These are phyloP conservation scores for Candida mesenterica DNA, from an alignment of 1,139 yeast genomes.

Conservation along the genomic window DNA sequence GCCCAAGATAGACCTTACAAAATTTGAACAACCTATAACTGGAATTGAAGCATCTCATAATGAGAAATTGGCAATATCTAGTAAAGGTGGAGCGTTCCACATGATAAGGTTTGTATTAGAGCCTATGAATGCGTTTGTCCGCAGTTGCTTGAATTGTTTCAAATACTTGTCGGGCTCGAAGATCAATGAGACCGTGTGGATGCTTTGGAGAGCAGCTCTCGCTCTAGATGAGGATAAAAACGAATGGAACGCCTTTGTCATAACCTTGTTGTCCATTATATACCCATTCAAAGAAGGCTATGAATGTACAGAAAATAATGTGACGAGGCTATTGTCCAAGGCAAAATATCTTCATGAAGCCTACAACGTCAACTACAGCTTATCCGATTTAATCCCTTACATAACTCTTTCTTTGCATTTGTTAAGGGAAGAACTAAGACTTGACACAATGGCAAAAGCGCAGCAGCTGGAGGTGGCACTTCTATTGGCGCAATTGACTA, in stretches of 20 bases:
- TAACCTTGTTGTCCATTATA: conserved; percentile 48
- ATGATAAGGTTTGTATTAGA: conserved; percentile 38
- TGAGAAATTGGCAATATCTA: conserved; percentile 26
- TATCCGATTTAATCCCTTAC: conserved; percentile 55
- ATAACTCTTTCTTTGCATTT: conserved; percentile 72
- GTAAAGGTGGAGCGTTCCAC: conserved; percentile 24
- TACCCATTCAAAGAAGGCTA: conserved; percentile 38
- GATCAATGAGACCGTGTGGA: conserved; percentile 56
- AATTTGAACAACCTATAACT: conserved; percentile 17
- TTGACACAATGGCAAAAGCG: conserved; percentile 48
- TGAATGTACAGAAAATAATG: conserved; percentile 24
- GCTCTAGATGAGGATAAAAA: conserved; percentile 38
- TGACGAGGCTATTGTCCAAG: conserved; percentile 39
- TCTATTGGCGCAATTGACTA: conserved; percentile 59
- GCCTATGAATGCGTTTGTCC: conserved; percentile 48
- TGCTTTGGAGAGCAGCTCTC: conserved; percentile 63
- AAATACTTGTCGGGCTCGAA: conserved; percentile 57
- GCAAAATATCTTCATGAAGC: conserved; percentile 33
- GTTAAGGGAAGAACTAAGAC: conserved; percentile 68
- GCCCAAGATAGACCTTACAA: conserved; percentile 30
- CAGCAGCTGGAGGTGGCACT: conserved; percentile 44
- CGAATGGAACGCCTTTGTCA: conserved; percentile 66
- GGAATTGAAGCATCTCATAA: conserved; percentile 30
- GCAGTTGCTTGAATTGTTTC: conserved; percentile 47
- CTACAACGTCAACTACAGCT: conserved; percentile 33